A percentile compares a stretch with the other conserved stretches of the same genome.
phyloP scores from a whole-genome alignment of 768 basidiomycete species.

The Pleurotus cornucopiae region DNA sequence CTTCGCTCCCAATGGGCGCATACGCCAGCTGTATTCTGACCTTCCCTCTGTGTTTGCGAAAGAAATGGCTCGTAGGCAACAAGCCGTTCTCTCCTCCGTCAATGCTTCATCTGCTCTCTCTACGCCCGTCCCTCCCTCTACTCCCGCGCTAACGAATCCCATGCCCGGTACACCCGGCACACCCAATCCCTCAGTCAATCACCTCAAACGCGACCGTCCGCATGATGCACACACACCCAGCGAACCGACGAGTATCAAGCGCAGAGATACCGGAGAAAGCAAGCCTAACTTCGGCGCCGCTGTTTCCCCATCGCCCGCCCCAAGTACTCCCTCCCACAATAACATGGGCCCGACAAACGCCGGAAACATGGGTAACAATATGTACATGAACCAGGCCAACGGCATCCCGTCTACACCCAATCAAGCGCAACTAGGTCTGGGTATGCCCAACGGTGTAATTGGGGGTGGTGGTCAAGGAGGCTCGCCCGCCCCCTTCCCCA shows the following conservation, averaged over 20 bases:
- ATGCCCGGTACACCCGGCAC: not conserved
- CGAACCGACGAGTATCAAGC: slow-evolving; percentile 47
- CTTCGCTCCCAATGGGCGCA: slow-evolving; percentile 50
- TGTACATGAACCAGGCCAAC: not conserved
- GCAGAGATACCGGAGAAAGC: slow-evolving; percentile 66
- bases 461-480: not conserved
- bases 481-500: not conserved
- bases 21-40: slow-evolving; percentile 60
- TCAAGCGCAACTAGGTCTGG: not conserved
- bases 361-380: slow-evolving; percentile 4
- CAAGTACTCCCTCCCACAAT: slow-evolving; percentile 1
- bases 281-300: slow-evolving; percentile 23
- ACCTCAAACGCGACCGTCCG: slow-evolving; percentile 60
- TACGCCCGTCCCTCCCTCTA: slow-evolving; percentile 10
- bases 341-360: not conserved
- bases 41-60: slow-evolving; percentile 61
- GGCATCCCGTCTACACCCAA: not conserved
- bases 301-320: not conserved
- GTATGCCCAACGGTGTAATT: not conserved
- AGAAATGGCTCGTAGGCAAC: slow-evolving; percentile 47
- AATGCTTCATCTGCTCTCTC: slow-evolving; percentile 5
- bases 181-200: slow-evolving; percentile 14
- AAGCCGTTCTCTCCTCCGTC: slow-evolving; percentile 16
- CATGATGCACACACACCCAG: slow-evolving; percentile 34
- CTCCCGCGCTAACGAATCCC: slow-evolving; percentile 17